Evolutionary conservation across 1,284 basidiomycete genomes (phyloP).

Genomic region (Ceratobasidium sp.): DNA sequence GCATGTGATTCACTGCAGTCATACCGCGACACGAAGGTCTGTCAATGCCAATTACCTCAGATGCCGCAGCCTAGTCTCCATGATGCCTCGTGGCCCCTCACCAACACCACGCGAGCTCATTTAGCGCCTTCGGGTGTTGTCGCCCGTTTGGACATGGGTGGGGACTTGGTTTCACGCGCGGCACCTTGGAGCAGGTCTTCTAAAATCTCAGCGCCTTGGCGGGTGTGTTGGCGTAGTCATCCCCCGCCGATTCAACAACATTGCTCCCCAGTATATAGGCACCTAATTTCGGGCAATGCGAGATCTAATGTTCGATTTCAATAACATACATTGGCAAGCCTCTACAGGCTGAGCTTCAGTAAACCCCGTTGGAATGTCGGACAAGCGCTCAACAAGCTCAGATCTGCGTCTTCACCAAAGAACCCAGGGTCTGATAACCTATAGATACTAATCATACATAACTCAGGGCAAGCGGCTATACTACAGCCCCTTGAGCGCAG

Average conservation of each 20-base stretch:
- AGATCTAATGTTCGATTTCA: no score
- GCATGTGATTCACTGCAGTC: no score
- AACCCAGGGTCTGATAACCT: conserved; percentile 15
- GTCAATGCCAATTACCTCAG: background rate
- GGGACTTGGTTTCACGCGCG: background rate
- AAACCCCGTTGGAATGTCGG: no score
- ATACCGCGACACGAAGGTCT: no score
- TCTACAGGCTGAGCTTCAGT: no score
- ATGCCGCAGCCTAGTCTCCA: background rate
- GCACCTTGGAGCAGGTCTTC: background rate
- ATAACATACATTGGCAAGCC: no score
- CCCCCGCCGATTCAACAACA: no score
- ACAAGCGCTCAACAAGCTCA: background rate
- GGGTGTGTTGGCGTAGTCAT: no score
- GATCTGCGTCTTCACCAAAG: background rate
- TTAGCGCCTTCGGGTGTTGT: background rate
- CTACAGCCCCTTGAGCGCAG: background rate
- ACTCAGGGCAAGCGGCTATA: background rate
- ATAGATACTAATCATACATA: background rate
- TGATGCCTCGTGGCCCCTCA: background rate
- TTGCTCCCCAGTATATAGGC: no score
- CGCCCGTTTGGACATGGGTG: no score
- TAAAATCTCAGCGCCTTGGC: background rate
- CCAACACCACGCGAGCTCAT: background rate
- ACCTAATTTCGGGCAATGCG: no score